Evolutionary conservation across 2,329 filamentous ascomycete genomes (phyloP).

Genomic region (Fusarium setosum): DNA sequence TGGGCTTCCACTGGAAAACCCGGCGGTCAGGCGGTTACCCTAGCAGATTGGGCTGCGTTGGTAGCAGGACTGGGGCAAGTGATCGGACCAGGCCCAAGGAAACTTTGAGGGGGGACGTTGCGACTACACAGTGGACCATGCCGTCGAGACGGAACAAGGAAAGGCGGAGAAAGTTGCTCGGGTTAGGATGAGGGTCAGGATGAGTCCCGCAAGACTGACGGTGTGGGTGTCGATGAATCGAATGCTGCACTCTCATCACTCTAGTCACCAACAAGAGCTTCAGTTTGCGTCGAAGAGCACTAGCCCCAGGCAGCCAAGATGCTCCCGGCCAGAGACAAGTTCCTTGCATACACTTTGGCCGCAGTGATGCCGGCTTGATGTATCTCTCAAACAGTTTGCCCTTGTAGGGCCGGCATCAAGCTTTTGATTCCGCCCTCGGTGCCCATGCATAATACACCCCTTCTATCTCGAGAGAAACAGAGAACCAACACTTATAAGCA

Average conservation of each 20-base stretch:
- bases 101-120: background rate
- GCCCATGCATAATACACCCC: conserved; percentile 14
- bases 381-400: conserved; percentile 8
- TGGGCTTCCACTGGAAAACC: conserved; percentile 3
- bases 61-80: background rate
- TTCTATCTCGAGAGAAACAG: conserved; percentile 2
- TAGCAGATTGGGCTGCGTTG: background rate
- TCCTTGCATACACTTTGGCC: conserved; percentile 21
- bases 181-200: conserved; percentile 11
- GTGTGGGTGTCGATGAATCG: conserved; percentile 32
- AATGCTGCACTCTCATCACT: conserved; percentile 28
- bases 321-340: conserved; percentile 14
- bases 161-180: conserved; percentile 17
- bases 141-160: conserved; percentile 9
- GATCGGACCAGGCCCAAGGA: conserved; percentile 9
- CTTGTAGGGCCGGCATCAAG: conserved; percentile 19
- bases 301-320: conserved; percentile 15
- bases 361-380: conserved; percentile 15
- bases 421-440: conserved; percentile 6
- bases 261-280: conserved; percentile 40
- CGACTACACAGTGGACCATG: conserved; percentile 15
- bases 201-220: conserved; percentile 26
- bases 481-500: conserved; percentile 20
- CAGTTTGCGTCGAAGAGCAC: conserved; percentile 17
- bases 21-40: conserved; percentile 2